These are phyloP conservation scores for Saturnispora silvae DNA, from an alignment of 805 yeast species.

Conservation along the genomic window DNA sequence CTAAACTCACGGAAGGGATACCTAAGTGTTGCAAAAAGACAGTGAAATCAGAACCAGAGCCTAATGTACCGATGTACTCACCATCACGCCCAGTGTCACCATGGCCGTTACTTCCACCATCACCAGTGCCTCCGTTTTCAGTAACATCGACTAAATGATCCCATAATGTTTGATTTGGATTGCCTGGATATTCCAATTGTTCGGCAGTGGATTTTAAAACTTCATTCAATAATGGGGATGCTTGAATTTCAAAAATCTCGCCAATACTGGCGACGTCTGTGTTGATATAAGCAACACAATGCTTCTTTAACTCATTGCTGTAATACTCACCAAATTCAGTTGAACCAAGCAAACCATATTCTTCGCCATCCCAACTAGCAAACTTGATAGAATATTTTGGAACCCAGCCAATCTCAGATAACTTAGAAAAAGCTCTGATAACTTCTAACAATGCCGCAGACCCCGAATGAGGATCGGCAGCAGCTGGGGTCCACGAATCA, in stretches of 20 bases:
- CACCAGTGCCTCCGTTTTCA: no score
- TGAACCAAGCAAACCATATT: slow-evolving; percentile 62
- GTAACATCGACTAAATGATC: slow-evolving; percentile 28
- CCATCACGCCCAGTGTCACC: no score
- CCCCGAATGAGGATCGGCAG: slow-evolving; percentile 73
- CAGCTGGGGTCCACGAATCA: slow-evolving; percentile 74
- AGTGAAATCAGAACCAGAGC: slow-evolving; percentile 65
- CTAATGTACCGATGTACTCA: slow-evolving; percentile 39
- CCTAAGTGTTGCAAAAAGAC: slow-evolving; percentile 51
- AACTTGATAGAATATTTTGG: slow-evolving; percentile 62
- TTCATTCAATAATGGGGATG: slow-evolving; percentile 50
- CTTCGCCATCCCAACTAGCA: slow-evolving; percentile 79
- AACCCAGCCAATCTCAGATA: slow-evolving; percentile 51
- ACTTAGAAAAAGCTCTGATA: slow-evolving; percentile 45
- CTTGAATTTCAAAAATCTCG: slow-evolving; percentile 34
- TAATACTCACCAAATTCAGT: slow-evolving; percentile 68
- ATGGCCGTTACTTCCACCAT: no score
- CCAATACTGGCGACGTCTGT: slow-evolving; percentile 60
- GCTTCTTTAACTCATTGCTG: slow-evolving; percentile 32
- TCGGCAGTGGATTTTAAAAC: slow-evolving; percentile 36
- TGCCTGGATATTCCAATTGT: slow-evolving; percentile 39
- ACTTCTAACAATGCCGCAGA: slow-evolving; percentile 56
- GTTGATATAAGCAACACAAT: slow-evolving; percentile 58
- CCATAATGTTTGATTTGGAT: slow-evolving; percentile 21
- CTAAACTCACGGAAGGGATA: slow-evolving; percentile 50